These are phyloP conservation scores for Triticum monococcum DNA, from an alignment of 176 grass and related monocot genomes.

Conservation along the genomic window DNA sequence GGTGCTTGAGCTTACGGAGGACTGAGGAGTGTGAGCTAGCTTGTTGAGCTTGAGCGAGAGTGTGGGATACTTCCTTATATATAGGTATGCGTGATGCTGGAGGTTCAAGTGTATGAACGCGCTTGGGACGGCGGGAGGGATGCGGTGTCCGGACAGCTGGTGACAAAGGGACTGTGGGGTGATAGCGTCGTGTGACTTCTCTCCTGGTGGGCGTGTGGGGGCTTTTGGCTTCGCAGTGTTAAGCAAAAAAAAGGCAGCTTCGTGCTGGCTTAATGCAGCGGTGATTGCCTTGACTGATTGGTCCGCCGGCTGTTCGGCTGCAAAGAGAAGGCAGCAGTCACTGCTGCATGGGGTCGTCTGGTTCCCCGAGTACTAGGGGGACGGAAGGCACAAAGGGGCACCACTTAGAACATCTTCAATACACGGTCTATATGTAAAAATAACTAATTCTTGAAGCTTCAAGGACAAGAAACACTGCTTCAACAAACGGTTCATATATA, in stretches of 20 bases:
- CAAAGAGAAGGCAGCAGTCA: too few relatives aligned
- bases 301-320: too few relatives aligned
- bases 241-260: background rate
- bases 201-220: background rate
- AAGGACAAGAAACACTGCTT: too few relatives aligned
- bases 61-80: background rate
- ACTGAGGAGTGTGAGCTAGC: background rate
- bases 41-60: background rate
- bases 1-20: background rate
- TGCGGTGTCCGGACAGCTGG: conserved; percentile 18
- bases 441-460: too few relatives aligned
- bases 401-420: too few relatives aligned
- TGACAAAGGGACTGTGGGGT: background rate
- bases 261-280: background rate
- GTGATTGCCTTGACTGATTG: too few relatives aligned
- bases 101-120: conserved; percentile 19
- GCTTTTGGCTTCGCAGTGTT: background rate
- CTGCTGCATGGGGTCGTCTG: too few relatives aligned
- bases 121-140: conserved; percentile 8
- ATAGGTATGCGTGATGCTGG: conserved; percentile 31
- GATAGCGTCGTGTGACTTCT: background rate
- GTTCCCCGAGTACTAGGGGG: too few relatives aligned
- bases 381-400: too few relatives aligned
- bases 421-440: too few relatives aligned
- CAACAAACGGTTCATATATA: too few relatives aligned